Evolutionary conservation across 2,329 filamentous ascomycete genomes (phyloP).

Genomic region (Lecanoromycetidae sp.): DNA sequence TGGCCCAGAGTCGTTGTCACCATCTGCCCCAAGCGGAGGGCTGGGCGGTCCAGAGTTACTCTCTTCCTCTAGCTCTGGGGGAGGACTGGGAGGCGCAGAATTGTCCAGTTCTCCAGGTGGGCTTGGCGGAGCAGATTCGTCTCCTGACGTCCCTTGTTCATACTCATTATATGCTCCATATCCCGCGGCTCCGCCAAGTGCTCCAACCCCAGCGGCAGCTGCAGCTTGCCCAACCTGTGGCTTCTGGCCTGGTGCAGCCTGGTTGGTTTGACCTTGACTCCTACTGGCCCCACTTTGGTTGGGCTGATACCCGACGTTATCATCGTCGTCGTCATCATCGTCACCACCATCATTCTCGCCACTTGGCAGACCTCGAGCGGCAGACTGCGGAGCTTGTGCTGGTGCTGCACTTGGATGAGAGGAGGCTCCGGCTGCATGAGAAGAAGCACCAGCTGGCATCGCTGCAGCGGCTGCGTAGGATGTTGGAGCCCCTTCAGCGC

Average conservation of each 20-base stretch:
- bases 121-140: neutral
- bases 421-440: no score
- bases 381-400: no score
- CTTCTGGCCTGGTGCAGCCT: neutral
- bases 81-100: neutral
- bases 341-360: neutral
- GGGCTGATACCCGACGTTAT: no score
- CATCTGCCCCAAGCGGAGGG: neutral
- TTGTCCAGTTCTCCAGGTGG: neutral
- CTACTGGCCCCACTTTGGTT: no score
- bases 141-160: neutral
- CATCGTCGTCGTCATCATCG: no score
- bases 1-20: neutral
- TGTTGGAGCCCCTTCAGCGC: neutral
- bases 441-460: neutral
- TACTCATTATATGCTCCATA: neutral
- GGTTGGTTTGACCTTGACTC: no score
- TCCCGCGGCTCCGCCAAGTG: neutral
- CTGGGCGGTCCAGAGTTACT: neutral
- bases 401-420: no score
- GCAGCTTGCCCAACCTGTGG: neutral
- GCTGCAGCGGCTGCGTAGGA: neutral
- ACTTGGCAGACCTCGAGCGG: neutral
- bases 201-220: neutral
- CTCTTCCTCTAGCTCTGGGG: neutral